A percentile compares a stretch with the other conserved stretches of the same genome.
Conservation (phyloP, 2,329 filamentous ascomycete genomes). For the Colletotrichum tanaceti region DNA sequence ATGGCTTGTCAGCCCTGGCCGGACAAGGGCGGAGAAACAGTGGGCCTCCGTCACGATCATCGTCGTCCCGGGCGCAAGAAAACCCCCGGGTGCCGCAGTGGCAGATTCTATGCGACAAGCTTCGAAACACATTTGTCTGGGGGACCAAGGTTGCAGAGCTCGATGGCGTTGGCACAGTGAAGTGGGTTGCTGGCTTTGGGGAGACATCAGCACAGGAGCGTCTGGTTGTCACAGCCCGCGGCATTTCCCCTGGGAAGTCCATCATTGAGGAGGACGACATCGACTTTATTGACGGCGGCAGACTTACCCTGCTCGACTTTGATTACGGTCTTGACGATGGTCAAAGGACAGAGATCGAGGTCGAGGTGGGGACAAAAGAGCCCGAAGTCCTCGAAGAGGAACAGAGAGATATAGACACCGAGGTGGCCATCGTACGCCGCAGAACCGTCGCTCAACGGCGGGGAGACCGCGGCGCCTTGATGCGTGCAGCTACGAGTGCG, state of each 20-base stretch:
- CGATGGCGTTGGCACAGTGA: conserved; percentile 73
- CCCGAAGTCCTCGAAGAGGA: conserved; percentile 80
- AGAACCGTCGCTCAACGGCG: conserved; percentile 76
- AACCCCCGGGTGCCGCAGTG: conserved; percentile 68
- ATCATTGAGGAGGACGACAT: conserved; percentile 77
- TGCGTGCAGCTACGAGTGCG: conserved; percentile 62
- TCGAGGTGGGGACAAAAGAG: conserved; percentile 78
- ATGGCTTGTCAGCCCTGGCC: conserved; percentile 44
- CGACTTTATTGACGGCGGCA: conserved; percentile 82
- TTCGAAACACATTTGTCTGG: conserved; percentile 76
- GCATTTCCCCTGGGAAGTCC: conserved; percentile 68
- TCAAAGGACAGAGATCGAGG: conserved; percentile 67
- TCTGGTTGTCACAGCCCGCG: conserved; percentile 78
- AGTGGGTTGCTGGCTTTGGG: conserved; percentile 74
- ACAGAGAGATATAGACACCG: conserved; percentile 77
- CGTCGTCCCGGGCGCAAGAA: conserved; percentile 52
- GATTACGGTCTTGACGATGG: conserved; percentile 71
- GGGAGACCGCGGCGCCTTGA: conserved; percentile 59
- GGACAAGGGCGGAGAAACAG: conserved; percentile 53
- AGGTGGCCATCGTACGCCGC: conserved; percentile 82
- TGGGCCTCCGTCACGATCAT: conserved; percentile 55
- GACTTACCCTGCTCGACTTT: conserved; percentile 80
- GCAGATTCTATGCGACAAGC: conserved; percentile 75
- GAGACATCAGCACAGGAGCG: conserved; percentile 62
- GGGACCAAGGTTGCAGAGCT: conserved; percentile 75